These are phyloP conservation scores for Seiridium unicorne DNA, from an alignment of 2,329 filamentous ascomycete species.

Conservation along the genomic window DNA sequence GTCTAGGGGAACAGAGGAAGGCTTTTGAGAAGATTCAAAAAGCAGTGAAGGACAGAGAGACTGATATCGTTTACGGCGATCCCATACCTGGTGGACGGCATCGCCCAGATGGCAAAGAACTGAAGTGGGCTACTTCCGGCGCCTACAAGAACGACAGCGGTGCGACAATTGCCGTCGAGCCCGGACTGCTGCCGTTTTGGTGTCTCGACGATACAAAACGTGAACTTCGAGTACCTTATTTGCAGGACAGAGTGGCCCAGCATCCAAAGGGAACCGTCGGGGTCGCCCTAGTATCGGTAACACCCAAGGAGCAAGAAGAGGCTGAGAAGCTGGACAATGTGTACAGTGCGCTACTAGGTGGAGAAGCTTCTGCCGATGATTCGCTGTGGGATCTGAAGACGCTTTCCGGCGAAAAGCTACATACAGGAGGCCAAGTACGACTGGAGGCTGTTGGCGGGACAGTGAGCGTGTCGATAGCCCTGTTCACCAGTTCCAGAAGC, in stretches of 20 bases:
- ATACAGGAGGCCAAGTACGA: constrained; percentile 7
- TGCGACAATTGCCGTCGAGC: constrained; percentile 21
- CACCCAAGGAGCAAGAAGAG: constrained; percentile 22
- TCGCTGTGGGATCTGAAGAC: constrained; percentile 9
- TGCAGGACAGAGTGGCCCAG: constrained; percentile 29
- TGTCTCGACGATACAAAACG: constrained; percentile 62
- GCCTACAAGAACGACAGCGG: constrained; percentile 21
- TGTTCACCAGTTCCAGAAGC: not conserved
- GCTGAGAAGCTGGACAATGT: constrained; percentile 18
- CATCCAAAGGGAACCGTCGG: constrained; percentile 55
- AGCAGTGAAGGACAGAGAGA: constrained; percentile 27
- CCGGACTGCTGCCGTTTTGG: constrained; percentile 62
- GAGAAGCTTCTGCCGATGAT: not conserved
- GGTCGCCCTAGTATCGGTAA: constrained; percentile 41
- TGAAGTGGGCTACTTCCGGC: constrained; percentile 60
- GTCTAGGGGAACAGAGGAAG: not conserved
- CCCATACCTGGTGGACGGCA: constrained; percentile 52
- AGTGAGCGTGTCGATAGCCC: constrained; percentile 4
- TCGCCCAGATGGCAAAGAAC: constrained; percentile 50
- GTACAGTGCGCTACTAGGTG: constrained; percentile 24
- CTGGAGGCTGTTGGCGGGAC: not conserved
- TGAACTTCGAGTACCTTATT: constrained; percentile 51
- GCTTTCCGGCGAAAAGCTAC: not conserved
- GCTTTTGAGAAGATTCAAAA: constrained; percentile 35
- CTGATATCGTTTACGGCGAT: constrained; percentile 43